phyloP scores from a whole-genome alignment of 306 rosid species.

The Quercus variabilis region DNA sequence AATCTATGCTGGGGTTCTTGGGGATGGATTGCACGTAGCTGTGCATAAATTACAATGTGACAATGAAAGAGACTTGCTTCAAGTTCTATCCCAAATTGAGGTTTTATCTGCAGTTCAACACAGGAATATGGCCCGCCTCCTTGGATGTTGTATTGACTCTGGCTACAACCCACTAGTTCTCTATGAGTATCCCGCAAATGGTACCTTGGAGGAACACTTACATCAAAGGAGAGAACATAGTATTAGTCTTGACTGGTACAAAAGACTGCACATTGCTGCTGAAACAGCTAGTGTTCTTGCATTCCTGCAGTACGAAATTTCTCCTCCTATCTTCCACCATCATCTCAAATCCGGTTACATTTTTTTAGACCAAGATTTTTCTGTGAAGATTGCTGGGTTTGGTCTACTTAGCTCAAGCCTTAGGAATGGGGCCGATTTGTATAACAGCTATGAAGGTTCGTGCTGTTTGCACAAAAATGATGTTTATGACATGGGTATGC shows the following conservation, averaged over 20 bases:
- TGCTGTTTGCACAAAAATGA: conserved; percentile 43
- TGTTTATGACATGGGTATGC: conserved; percentile 73
- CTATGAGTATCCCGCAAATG: conserved; percentile 71
- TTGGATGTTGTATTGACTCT: conserved; percentile 78
- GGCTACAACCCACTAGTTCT: conserved; percentile 57
- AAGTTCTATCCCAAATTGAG: conserved; percentile 69
- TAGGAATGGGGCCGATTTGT: conserved; percentile 27
- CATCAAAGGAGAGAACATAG: conserved; percentile 44
- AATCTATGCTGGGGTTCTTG: conserved; percentile 63
- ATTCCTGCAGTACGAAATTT: conserved; percentile 60
- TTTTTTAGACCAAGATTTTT: conserved; percentile 56
- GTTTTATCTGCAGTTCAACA: conserved; percentile 54
- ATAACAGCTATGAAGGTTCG: conserved; percentile 24
- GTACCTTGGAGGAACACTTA: conserved; percentile 73
- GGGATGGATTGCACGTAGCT: conserved; percentile 72
- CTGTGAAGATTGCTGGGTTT: conserved; percentile 70
- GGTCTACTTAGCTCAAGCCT: conserved; percentile 34
- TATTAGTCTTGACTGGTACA: conserved; percentile 65
- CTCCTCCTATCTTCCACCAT: conserved; percentile 82
- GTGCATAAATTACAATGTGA: conserved; percentile 67
- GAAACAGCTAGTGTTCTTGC: conserved; percentile 73
- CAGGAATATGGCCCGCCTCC: conserved; percentile 50
- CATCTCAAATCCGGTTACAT: conserved; percentile 63
- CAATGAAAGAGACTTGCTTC: conserved; percentile 56
- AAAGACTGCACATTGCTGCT: conserved; percentile 67